These are phyloP conservation scores for Talaromyces sp. DNA, from an alignment of 2,329 filamentous ascomycete genomes.

Conservation along the genomic window DNA sequence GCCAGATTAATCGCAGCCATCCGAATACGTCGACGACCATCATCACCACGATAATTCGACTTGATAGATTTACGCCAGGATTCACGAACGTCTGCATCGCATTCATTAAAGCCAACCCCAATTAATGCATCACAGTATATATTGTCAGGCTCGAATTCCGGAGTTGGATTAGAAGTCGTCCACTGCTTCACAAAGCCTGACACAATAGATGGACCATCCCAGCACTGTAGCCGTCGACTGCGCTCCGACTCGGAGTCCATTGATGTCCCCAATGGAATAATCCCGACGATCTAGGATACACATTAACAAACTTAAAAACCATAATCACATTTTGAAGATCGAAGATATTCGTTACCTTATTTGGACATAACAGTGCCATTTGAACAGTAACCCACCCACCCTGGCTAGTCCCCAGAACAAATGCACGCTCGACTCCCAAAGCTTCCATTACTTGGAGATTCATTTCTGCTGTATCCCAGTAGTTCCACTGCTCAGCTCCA, in stretches of 20 bases:
- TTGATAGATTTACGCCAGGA: constrained; percentile 52
- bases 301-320: no score
- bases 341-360: constrained; percentile 49
- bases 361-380: constrained; percentile 56
- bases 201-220: constrained; percentile 46
- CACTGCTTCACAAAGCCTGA: constrained; percentile 43
- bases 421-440: constrained; percentile 48
- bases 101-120: constrained; percentile 51
- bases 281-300: constrained; percentile 48
- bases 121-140: constrained; percentile 51
- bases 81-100: constrained; percentile 37
- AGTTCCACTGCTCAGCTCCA: constrained; percentile 52
- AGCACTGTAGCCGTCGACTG: constrained; percentile 51
- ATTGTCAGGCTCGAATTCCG: constrained; percentile 47
- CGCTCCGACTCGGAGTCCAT: constrained; percentile 53
- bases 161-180: constrained; percentile 41
- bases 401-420: constrained; percentile 56
- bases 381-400: constrained; percentile 56
- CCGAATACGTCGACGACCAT: constrained; percentile 49
- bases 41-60: constrained; percentile 53
- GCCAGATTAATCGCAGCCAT: constrained; percentile 55
- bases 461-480: constrained; percentile 60
- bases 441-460: constrained; percentile 58
- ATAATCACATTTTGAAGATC: no score
- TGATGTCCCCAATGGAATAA: constrained; percentile 57